phyloP scores from a whole-genome alignment of 1,284 basidiomycete genomes.

The Cutaneotrichosporon sp. region DNA sequence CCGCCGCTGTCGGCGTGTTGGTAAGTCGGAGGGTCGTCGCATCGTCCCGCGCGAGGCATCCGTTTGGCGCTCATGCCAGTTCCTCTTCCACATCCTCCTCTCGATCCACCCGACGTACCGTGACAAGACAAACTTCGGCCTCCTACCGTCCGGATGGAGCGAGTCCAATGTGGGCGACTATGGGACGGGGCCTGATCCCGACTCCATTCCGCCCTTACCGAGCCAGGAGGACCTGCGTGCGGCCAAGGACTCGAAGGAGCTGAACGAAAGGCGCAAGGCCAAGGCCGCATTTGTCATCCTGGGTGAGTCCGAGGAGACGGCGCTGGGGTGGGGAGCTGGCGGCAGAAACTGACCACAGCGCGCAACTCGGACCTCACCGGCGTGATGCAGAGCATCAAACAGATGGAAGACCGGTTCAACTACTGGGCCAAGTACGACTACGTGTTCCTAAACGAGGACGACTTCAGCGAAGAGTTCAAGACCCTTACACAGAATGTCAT shows the following conservation, averaged over 20 bases:
- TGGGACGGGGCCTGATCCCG: background rate
- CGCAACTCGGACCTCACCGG: conserved; percentile 73
- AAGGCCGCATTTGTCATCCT: conserved; percentile 83
- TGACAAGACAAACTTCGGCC: conserved; percentile 29
- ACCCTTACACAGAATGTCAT: conserved; percentile 64
- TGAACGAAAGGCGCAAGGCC: conserved; percentile 46
- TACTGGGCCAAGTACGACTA: conserved; percentile 78
- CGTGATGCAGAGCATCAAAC: conserved; percentile 55
- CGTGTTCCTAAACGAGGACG: conserved; percentile 76
- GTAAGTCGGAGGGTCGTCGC: conserved; percentile 23
- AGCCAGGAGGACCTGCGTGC: conserved; percentile 26
- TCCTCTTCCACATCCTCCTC: conserved; percentile 36
- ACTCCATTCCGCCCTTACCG: conserved; percentile 3
- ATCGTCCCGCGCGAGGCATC: no score
- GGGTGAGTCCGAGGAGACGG: background rate
- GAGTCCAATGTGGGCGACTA: no score
- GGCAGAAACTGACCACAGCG: conserved; percentile 45
- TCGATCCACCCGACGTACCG: conserved; percentile 45
- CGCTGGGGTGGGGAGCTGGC: no score
- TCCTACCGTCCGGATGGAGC: conserved; percentile 11
- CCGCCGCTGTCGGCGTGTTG: conserved; percentile 32
- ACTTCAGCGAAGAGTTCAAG: conserved; percentile 72
- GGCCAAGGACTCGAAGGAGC: conserved; percentile 12
- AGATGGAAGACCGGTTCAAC: conserved; percentile 59
- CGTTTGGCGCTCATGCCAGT: background rate